Evolutionary conservation across 2,329 filamentous ascomycete species (phyloP).

Genomic region (Apiospora sp.): DNA sequence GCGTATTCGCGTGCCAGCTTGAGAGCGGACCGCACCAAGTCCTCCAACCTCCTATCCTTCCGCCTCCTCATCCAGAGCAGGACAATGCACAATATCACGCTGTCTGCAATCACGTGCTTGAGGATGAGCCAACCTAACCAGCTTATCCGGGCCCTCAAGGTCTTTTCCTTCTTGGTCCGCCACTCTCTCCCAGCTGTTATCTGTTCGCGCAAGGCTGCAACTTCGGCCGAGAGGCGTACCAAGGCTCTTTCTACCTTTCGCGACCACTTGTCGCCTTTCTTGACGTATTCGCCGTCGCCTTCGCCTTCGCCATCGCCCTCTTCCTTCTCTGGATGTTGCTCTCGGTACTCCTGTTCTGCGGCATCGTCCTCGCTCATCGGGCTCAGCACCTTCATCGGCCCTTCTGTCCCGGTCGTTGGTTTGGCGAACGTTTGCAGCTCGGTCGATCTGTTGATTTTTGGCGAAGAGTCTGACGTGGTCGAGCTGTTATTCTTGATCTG

Average conservation of each 20-base stretch:
- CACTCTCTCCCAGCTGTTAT: slow-evolving; percentile 80
- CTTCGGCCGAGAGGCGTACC: slow-evolving; percentile 88
- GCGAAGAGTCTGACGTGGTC: slow-evolving; percentile 65
- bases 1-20: slow-evolving; percentile 65
- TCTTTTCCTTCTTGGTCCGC: slow-evolving; percentile 69
- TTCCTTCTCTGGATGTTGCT: slow-evolving; percentile 52
- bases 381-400: slow-evolving; percentile 75
- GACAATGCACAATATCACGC: slow-evolving; percentile 69
- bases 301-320: slow-evolving; percentile 49
- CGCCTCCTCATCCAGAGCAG: slow-evolving; percentile 76
- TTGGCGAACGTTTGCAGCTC: slow-evolving; percentile 55
- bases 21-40: slow-evolving; percentile 73
- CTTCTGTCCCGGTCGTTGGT: slow-evolving; percentile 57
- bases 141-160: slow-evolving; percentile 72
- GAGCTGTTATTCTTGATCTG: slow-evolving; percentile 90
- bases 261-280: slow-evolving; percentile 71
- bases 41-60: slow-evolving; percentile 76
- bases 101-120: slow-evolving; percentile 79
- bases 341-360: slow-evolving; percentile 61
- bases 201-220: slow-evolving; percentile 91
- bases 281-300: slow-evolving; percentile 45
- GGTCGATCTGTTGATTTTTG: slow-evolving; percentile 50
- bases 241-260: slow-evolving; percentile 84
- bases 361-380: slow-evolving; percentile 88
- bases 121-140: slow-evolving; percentile 74